Evolutionary conservation across 164 flowering plant species (phyloP).

Genomic region (Vitis rotundifolia): DNA sequence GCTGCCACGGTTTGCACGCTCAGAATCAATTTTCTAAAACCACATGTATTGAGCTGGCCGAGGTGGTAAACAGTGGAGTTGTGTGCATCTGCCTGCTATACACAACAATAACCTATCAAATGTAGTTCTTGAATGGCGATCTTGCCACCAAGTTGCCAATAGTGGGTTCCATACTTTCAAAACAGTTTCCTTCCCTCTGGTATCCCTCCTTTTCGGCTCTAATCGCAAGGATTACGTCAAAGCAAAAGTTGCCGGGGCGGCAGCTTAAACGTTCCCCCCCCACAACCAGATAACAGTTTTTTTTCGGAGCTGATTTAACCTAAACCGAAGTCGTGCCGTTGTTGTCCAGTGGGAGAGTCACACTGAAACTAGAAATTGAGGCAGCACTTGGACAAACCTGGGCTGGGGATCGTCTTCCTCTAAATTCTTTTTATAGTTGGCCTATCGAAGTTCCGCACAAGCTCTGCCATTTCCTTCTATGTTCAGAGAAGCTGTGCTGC

Average conservation of each 20-base stretch:
- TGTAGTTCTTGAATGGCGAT: too few relatives aligned
- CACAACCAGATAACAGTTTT: slow-evolving; percentile 67
- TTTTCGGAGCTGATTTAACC: slow-evolving; percentile 38
- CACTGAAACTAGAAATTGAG: slow-evolving; percentile 24
- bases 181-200: too few relatives aligned
- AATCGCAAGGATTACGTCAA: too few relatives aligned
- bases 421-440: slow-evolving; percentile 62
- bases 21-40: too few relatives aligned
- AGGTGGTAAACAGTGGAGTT: too few relatives aligned
- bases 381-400: slow-evolving; percentile 11
- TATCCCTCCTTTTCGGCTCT: too few relatives aligned
- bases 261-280: slow-evolving; percentile 88
- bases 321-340: slow-evolving; percentile 30
- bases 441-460: slow-evolving; percentile 63
- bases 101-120: too few relatives aligned
- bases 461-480: slow-evolving; percentile 89
- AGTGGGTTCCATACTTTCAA: too few relatives aligned
- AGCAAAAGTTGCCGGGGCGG: slow-evolving; percentile 91
- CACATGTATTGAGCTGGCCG: too few relatives aligned
- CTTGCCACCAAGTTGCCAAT: too few relatives aligned
- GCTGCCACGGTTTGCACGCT: too few relatives aligned
- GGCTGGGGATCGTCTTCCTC: slow-evolving; percentile 31
- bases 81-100: too few relatives aligned
- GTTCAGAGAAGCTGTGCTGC: slow-evolving; percentile 65
- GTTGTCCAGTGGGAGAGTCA: slow-evolving; percentile 23